Conservation (phyloP, 805 yeast genomes). For the Ogataea methylovora region DNA sequence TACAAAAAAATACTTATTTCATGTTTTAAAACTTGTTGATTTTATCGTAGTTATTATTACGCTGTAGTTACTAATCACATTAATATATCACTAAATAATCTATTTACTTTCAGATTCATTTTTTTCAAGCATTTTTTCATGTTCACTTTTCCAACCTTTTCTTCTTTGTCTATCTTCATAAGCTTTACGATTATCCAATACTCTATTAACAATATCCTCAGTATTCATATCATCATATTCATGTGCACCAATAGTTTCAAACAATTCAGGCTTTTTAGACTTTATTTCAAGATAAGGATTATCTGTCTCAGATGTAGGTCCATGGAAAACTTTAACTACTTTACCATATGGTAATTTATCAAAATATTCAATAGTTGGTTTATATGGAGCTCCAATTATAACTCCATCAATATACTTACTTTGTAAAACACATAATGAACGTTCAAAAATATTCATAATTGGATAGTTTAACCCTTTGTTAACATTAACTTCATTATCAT, state of each 20-base stretch:
- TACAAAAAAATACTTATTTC: no score
- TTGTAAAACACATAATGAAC: conserved; percentile 82
- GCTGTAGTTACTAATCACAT: no score
- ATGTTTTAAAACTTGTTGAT: no score
- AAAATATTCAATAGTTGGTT: conserved; percentile 35
- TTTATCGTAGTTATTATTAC: no score
- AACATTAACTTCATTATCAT: conserved; percentile 47
- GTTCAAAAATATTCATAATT: conserved; percentile 81
- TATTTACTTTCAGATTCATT: no score
- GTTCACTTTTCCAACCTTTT: conserved; percentile 74
- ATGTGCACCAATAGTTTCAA: conserved; percentile 41
- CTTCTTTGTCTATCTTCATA: conserved; percentile 83
- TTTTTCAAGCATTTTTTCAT: conserved; percentile 29
- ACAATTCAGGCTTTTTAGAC: conserved; percentile 20
- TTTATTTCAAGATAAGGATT: conserved; percentile 20
- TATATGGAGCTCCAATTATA: conserved; percentile 61
- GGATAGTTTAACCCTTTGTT: conserved; percentile 63
- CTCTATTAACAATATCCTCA: conserved; percentile 67
- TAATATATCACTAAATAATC: no score
- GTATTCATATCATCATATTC: conserved; percentile 60
- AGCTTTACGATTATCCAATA: conserved; percentile 54
- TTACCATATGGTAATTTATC: conserved; percentile 29
- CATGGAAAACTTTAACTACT: conserved; percentile 40
- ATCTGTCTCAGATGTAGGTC: conserved; percentile 41
- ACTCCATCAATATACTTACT: conserved; percentile 79